Evolutionary conservation across 140 eudicot genomes (phyloP).

Genomic region (Bidens hawaiensis): DNA sequence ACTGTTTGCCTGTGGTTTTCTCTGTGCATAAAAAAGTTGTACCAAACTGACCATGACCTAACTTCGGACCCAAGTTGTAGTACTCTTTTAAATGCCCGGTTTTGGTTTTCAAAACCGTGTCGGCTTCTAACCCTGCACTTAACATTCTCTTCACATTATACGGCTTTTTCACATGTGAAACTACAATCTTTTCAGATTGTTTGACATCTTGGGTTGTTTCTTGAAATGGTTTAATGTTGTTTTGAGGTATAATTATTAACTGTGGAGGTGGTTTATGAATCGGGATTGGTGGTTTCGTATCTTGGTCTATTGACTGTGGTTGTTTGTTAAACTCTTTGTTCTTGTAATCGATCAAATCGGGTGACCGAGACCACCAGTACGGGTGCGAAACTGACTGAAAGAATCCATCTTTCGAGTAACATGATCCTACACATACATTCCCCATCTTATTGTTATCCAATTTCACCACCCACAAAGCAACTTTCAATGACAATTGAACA

Average conservation of each 20-base stretch:
- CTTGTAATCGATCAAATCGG: constrained; percentile 35
- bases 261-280: constrained; percentile 50
- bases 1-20: constrained; percentile 54
- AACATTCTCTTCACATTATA: constrained; percentile 50
- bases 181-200: constrained; percentile 22
- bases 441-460: constrained; percentile 48
- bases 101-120: constrained; percentile 60
- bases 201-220: constrained; percentile 23
- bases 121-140: constrained; percentile 71
- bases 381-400: constrained; percentile 39
- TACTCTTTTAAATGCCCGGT: constrained; percentile 77
- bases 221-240: constrained; percentile 22
- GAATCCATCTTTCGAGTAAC: constrained; percentile 39
- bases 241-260: constrained; percentile 36
- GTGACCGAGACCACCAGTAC: constrained; percentile 47
- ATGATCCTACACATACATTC: constrained; percentile 49
- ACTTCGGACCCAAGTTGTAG: constrained; percentile 60
- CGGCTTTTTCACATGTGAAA: constrained; percentile 26
- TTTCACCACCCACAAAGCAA: background rate
- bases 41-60: constrained; percentile 95
- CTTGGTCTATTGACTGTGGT: constrained; percentile 22
- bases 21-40: constrained; percentile 79
- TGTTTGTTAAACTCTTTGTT: constrained; percentile 21
- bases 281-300: constrained; percentile 16
- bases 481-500: background rate